Conservation (phyloP, 2,329 filamentous ascomycete genomes). For the Epichloe gansuensis region DNA sequence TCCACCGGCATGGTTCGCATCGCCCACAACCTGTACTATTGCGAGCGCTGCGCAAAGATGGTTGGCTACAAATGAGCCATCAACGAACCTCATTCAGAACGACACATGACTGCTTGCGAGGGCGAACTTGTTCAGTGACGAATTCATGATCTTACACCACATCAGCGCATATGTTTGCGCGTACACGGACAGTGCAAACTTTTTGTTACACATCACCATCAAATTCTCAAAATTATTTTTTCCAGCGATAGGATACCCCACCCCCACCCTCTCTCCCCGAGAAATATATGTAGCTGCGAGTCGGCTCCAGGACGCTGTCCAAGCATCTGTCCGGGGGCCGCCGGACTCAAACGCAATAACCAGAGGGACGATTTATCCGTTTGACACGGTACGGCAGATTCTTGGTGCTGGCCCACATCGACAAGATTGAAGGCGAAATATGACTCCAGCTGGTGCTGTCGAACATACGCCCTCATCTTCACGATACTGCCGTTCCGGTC, state of each 20-base stretch:
- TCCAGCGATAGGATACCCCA: constrained; percentile 3
- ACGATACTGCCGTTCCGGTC: too few species aligned
- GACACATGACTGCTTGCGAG: neutral
- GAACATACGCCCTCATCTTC: too few species aligned
- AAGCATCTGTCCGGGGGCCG: too few species aligned
- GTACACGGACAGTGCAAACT: neutral
- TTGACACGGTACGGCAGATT: too few species aligned
- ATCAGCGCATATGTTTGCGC: neutral
- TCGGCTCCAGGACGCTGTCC: neutral
- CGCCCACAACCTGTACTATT: constrained; percentile 55
- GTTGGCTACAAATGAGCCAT: constrained; percentile 46
- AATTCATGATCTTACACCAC: neutral
- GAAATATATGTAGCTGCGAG: neutral
- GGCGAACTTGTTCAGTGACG: neutral
- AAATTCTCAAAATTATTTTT: neutral
- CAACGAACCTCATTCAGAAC: neutral
- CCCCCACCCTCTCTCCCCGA: neutral
- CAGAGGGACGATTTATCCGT: too few species aligned
- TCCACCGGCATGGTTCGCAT: constrained; percentile 52
- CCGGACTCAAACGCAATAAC: too few species aligned
- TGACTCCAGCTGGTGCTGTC: too few species aligned
- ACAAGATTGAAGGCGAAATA: too few species aligned
- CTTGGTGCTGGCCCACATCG: too few species aligned
- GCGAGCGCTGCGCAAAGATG: constrained; percentile 49
- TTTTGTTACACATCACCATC: neutral